Percentiles rank a stretch among this genome's conserved stretches.
These are phyloP conservation scores for Arthrobotrys pseudoclavata DNA, from an alignment of 2,329 filamentous ascomycete genomes.

Conservation along the genomic window DNA sequence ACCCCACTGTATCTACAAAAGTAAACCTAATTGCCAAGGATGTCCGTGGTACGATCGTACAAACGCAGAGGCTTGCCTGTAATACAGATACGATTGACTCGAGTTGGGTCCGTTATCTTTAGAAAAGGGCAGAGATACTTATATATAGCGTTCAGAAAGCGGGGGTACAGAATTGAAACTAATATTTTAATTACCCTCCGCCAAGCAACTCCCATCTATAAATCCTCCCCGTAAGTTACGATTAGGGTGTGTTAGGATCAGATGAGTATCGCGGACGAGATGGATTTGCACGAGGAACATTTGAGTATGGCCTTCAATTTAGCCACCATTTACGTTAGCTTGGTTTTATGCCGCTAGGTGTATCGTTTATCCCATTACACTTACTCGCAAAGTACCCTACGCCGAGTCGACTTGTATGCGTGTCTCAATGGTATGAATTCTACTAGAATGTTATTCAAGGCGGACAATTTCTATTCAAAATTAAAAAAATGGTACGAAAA, in stretches of 20 bases:
- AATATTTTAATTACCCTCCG: too few relatives aligned
- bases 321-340: neutral
- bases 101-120: too few relatives aligned
- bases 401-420: slow-evolving; percentile 4
- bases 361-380: slow-evolving; percentile 29
- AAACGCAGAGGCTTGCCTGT: too few relatives aligned
- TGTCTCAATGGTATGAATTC: slow-evolving; percentile 13
- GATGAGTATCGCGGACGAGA: neutral
- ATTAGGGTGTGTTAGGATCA: neutral
- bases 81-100: too few relatives aligned
- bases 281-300: neutral
- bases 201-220: too few relatives aligned
- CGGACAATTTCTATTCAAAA: neutral
- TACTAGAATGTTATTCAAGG: slow-evolving; percentile 22
- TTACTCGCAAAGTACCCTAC: slow-evolving; percentile 18
- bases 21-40: too few relatives aligned
- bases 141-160: too few relatives aligned
- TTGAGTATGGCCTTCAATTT: neutral
- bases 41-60: too few relatives aligned
- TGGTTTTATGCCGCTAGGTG: slow-evolving; percentile 1
- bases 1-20: too few relatives aligned
- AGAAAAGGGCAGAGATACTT: too few relatives aligned
- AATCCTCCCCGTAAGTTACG: neutral
- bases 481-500: slow-evolving; percentile 30
- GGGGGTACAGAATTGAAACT: too few relatives aligned